These are phyloP conservation scores for Phylloporus sp. DNA, from an alignment of 1,284 basidiomycete genomes.

Conservation along the genomic window DNA sequence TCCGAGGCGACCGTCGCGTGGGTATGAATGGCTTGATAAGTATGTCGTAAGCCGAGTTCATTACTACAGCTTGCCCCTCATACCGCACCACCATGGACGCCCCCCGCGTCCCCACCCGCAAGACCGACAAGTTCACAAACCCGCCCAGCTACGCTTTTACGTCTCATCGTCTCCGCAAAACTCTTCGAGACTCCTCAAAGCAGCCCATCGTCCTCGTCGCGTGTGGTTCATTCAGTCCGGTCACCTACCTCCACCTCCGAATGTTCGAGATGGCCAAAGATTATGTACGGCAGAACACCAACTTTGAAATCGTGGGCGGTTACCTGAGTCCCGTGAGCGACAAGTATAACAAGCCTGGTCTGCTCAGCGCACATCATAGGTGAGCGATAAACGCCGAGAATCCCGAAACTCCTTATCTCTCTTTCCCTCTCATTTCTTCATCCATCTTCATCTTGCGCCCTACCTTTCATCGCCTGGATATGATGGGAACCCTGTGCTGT, in stretches of 20 bases:
- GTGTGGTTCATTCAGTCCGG: constrained; percentile 82
- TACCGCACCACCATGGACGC: constrained; percentile 33
- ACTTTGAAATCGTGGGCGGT: constrained; percentile 92
- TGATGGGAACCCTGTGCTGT: constrained; percentile 16
- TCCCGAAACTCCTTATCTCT: not conserved
- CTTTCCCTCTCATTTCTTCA: not conserved
- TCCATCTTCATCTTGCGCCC: constrained; percentile 2
- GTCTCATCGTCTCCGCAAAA: constrained; percentile 59
- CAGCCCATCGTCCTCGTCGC: constrained; percentile 78
- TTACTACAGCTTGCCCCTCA: constrained; percentile 17
- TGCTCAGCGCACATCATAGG: constrained; percentile 82
- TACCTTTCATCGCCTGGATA: constrained; percentile 6
- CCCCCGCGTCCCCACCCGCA: constrained; percentile 22
- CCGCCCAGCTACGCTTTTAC: constrained; percentile 72
- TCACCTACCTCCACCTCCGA: constrained; percentile 84
- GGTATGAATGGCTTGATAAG: constrained; percentile 23
- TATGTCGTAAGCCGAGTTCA: constrained; percentile 2
- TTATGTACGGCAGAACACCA: constrained; percentile 89
- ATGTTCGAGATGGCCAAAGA: constrained; percentile 99
- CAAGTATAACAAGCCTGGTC: constrained; percentile 90
- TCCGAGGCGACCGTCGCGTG: constrained; percentile 10
- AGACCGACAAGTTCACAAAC: constrained; percentile 43
- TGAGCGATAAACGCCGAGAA: constrained; percentile 43
- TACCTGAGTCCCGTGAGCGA: constrained; percentile 96
- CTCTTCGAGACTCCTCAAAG: constrained; percentile 65